Percentiles rank a stretch among this genome's conserved stretches.
These are phyloP conservation scores for Phoma herbarum DNA, from an alignment of 2,329 filamentous ascomycete species.

Conservation along the genomic window DNA sequence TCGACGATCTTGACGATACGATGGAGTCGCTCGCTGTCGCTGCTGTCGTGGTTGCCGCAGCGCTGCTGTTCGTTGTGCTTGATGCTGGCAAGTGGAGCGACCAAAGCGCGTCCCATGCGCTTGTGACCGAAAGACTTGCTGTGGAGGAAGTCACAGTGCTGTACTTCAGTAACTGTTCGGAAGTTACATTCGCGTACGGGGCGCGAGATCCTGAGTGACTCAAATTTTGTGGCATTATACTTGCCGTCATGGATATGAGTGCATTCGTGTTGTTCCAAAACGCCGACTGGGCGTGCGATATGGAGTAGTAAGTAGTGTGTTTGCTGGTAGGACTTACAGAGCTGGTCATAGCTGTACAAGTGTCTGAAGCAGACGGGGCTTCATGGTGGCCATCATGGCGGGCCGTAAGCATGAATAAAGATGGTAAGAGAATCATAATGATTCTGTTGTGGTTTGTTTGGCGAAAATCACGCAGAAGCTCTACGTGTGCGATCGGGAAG, in stretches of 20 bases:
- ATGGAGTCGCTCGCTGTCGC: not conserved
- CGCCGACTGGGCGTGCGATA: not conserved
- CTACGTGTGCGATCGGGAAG: not conserved
- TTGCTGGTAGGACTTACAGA: not conserved
- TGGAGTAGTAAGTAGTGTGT: too few relatives aligned
- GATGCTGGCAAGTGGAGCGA: constrained; percentile 1
- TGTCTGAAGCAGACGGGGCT: not conserved
- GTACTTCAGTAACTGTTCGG: not conserved
- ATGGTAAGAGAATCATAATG: not conserved
- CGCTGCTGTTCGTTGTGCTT: not conserved
- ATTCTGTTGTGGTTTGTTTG: not conserved
- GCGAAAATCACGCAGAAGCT: not conserved
- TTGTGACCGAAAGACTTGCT: not conserved
- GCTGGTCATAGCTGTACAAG: not conserved
- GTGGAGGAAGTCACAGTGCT: not conserved
- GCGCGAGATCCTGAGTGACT: not conserved
- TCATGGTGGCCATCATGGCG: constrained; percentile 4
- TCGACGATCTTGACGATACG: not conserved
- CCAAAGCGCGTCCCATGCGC: constrained; percentile 3
- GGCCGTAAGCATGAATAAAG: not conserved
- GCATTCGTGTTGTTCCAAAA: not conserved
- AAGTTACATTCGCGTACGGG: constrained; percentile 6
- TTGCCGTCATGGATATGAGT: not conserved
- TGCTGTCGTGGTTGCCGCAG: not conserved
- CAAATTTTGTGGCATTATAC: not conserved